These are phyloP conservation scores for Hericium alpestre DNA, from an alignment of 768 basidiomycete species.

Conservation along the genomic window DNA sequence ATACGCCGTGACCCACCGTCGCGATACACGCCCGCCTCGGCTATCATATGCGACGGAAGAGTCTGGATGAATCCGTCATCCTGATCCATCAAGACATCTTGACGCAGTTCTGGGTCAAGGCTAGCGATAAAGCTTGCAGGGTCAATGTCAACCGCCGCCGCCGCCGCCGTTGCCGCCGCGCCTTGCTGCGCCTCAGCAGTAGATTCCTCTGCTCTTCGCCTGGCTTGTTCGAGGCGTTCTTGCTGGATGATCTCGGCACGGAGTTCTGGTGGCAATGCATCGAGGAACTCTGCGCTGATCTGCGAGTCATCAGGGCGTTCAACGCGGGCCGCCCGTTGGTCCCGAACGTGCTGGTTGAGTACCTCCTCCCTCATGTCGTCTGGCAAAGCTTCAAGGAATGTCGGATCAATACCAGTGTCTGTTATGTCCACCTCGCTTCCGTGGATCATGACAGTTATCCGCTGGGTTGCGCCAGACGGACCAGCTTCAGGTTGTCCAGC, in stretches of 20 bases:
- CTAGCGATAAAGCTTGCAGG: conserved; percentile 87
- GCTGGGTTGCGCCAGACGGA: conserved; percentile 32
- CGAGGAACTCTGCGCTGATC: conserved; percentile 91
- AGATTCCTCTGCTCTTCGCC: conserved; percentile 34
- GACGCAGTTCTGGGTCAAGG: conserved; percentile 79
- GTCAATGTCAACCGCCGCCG: conserved; percentile 51
- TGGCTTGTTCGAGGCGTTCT: conserved; percentile 73
- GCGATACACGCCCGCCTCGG: conserved; percentile 69
- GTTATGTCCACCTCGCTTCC: conserved; percentile 94
- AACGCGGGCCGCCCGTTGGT: conserved; percentile 69
- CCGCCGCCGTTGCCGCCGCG: conserved; percentile 33
- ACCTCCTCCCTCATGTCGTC: conserved; percentile 99
- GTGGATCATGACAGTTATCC: conserved; percentile 84
- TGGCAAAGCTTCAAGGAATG: conserved; percentile 93
- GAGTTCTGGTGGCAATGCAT: conserved; percentile 92
- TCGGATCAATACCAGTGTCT: conserved; percentile 95
- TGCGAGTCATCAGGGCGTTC: conserved; percentile 74
- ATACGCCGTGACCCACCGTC: conserved; percentile 28
- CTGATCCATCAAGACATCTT: conserved; percentile 84
- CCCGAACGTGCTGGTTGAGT: conserved; percentile 91
- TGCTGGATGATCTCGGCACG: conserved; percentile 96
- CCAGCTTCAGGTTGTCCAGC: conserved; percentile 5
- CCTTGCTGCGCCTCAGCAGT: conserved; percentile 26
- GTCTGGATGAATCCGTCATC: conserved; percentile 77
- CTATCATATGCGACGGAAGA: conserved; percentile 77